phyloP scores from a whole-genome alignment of 2,329 filamentous ascomycete genomes.

The Hymenoscyphus albidus region DNA sequence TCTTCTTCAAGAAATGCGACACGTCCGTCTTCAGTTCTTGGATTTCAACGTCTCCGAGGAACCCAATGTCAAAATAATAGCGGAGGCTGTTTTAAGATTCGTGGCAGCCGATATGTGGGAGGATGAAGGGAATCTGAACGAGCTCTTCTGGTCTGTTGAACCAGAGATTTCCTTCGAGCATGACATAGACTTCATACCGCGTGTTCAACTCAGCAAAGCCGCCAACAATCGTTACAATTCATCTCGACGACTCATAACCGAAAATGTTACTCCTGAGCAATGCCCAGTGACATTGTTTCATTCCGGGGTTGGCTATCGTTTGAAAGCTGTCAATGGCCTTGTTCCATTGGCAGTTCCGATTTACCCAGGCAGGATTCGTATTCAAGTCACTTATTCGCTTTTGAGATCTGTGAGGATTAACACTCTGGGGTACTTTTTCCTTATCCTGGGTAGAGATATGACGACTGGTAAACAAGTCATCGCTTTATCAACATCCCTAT shows the following conservation, averaged over 20 bases:
- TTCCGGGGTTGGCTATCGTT: too few relatives aligned
- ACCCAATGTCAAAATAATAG: background rate
- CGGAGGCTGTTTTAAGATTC: background rate
- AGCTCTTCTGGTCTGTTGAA: background rate
- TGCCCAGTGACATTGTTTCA: too few relatives aligned
- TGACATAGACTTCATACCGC: background rate
- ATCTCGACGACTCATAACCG: background rate
- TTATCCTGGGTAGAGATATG: too few relatives aligned
- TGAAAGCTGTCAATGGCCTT: too few relatives aligned
- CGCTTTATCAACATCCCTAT: too few relatives aligned
- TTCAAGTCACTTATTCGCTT: too few relatives aligned
- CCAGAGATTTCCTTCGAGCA: background rate
- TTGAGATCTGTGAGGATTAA: too few relatives aligned
- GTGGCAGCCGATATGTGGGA: background rate
- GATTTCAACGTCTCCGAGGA: background rate
- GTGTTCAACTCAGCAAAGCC: background rate
- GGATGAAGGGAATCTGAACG: background rate
- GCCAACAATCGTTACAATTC: slow-evolving; percentile 4
- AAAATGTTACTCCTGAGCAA: background rate
- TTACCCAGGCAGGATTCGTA: too few relatives aligned
- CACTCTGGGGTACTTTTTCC: too few relatives aligned
- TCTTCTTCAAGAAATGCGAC: background rate
- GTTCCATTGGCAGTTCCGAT: too few relatives aligned
- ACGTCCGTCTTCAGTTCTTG: background rate
- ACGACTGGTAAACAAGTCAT: too few relatives aligned